phyloP scores from a whole-genome alignment of 2,329 filamentous ascomycete species.

The Claviceps lovelessii region DNA sequence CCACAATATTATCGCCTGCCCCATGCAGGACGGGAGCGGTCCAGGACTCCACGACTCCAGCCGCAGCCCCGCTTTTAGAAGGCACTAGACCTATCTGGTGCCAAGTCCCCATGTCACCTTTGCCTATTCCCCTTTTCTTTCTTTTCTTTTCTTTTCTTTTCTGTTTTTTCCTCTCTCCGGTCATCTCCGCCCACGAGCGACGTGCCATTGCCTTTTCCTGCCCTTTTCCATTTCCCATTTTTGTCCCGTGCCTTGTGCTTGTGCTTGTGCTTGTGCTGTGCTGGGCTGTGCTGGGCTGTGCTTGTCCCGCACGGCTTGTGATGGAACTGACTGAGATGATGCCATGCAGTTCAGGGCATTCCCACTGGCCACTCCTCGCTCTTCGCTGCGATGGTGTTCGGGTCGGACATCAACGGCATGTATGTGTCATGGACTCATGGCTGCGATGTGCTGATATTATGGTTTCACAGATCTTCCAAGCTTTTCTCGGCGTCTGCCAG shows the following conservation, averaged over 20 bases:
- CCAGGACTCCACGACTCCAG: neutral
- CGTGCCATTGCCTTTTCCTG: no score
- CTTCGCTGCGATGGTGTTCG: neutral
- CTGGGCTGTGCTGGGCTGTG: no score
- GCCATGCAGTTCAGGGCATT: neutral
- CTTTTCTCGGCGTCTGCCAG: neutral
- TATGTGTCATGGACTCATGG: neutral
- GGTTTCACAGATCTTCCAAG: neutral
- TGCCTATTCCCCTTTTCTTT: neutral
- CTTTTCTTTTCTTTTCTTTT: neutral
- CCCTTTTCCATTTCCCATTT: neutral
- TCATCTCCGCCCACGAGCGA: no score
- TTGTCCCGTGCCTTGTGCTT: neutral
- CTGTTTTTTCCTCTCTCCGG: no score
- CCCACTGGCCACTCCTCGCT: neutral
- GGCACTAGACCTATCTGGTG: no score
- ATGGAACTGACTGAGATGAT: no score
- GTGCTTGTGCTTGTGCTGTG: no score
- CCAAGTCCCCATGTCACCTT: no score
- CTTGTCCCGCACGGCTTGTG: no score
- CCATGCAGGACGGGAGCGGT: neutral
- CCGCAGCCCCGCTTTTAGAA: neutral
- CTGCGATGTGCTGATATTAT: neutral
- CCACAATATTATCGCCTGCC: no score
- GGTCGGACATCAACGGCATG: neutral